phyloP scores from a whole-genome alignment of 805 yeast genomes.

The Suhomyces tanzawaensis region DNA sequence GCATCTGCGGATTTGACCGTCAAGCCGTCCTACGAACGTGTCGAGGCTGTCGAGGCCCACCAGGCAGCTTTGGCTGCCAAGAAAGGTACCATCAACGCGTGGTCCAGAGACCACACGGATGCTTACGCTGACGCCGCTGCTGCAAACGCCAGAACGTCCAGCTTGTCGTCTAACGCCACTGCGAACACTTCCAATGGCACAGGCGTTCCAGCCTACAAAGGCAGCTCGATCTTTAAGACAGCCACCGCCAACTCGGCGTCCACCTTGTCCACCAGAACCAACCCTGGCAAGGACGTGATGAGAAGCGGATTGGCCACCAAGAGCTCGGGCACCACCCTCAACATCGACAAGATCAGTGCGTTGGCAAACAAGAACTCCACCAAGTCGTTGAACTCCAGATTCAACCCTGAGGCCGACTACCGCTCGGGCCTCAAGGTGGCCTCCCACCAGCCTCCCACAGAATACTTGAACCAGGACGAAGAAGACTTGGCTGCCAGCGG shows the following conservation, averaged over 20 bases:
- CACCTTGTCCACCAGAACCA: constrained; percentile 44
- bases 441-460: constrained; percentile 19
- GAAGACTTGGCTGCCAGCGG: constrained; percentile 53
- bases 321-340: constrained; percentile 18
- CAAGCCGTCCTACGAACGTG: constrained; percentile 60
- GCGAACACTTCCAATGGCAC: constrained; percentile 13
- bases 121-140: constrained; percentile 52
- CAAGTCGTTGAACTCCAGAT: constrained; percentile 37
- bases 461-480: constrained; percentile 39
- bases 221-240: constrained; percentile 27
- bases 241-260: constrained; percentile 42
- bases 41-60: constrained; percentile 57
- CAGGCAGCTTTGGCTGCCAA: constrained; percentile 56
- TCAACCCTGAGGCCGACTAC: constrained; percentile 41
- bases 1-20: constrained; percentile 62
- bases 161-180: constrained; percentile 13
- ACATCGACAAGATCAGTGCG: constrained; percentile 34
- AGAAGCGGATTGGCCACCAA: constrained; percentile 38
- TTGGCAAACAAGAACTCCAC: constrained; percentile 40
- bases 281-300: constrained; percentile 36
- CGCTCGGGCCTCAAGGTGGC: constrained; percentile 34
- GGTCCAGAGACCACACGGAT: constrained; percentile 46
- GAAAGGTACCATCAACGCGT: constrained; percentile 43
- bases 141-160: constrained; percentile 19
- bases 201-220: constrained; percentile 33